phyloP scores from a whole-genome alignment of 768 basidiomycete species.

The Multifurca ochricompacta region DNA sequence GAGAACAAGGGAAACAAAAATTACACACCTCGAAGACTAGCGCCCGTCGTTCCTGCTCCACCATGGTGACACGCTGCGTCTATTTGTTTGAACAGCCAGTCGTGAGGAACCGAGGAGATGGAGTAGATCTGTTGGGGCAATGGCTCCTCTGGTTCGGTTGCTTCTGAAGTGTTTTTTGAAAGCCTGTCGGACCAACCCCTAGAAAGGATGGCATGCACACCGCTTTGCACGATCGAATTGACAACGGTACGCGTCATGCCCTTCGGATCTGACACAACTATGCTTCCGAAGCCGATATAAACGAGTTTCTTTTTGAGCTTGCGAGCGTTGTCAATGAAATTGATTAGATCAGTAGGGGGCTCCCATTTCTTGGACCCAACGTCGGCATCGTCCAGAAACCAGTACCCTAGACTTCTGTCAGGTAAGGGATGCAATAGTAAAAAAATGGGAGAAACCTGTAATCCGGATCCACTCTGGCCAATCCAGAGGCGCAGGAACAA shows the following conservation, averaged over 20 bases:
- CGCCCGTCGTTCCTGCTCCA: constrained; percentile 93
- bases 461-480: constrained; percentile 99
- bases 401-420: constrained; percentile 58
- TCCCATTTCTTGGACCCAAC: constrained; percentile 85
- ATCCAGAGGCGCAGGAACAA: constrained; percentile 90
- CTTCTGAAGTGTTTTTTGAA: constrained; percentile 48
- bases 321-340: constrained; percentile 78
- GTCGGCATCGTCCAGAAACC: constrained; percentile 93
- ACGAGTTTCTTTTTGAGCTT: constrained; percentile 78
- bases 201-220: constrained; percentile 86
- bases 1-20: neutral
- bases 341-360: constrained; percentile 69
- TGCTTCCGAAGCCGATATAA: constrained; percentile 96
- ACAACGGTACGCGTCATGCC: constrained; percentile 88
- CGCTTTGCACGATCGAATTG: constrained; percentile 80
- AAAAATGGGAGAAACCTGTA: constrained; percentile 45
- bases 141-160: constrained; percentile 56
- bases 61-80: constrained; percentile 99
- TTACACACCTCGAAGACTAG: constrained; percentile 77
- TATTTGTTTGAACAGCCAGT: constrained; percentile 91
- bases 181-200: constrained; percentile 98
- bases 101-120: constrained; percentile 83
- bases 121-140: constrained; percentile 75
- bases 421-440: neutral
- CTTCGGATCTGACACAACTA: constrained; percentile 92